Conservation (phyloP, 805 yeast genomes). For the Sugiyamaella lignohabitans region DNA sequence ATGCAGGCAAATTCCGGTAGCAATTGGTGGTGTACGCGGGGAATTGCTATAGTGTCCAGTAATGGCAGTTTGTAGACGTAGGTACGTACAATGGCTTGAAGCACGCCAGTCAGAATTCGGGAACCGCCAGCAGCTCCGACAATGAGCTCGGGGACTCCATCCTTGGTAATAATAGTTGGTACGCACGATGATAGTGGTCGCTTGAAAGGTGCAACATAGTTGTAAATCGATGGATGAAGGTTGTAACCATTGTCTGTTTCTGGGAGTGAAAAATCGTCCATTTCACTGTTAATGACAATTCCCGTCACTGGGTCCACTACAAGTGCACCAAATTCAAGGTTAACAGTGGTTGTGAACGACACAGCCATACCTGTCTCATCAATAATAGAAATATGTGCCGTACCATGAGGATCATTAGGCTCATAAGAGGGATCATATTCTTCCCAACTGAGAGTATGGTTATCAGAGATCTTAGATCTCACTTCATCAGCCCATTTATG, state of each 20-base stretch:
- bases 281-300: slow-evolving; percentile 74
- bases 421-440: slow-evolving; percentile 77
- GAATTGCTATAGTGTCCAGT: slow-evolving; percentile 65
- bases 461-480: slow-evolving; percentile 44
- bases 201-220: slow-evolving; percentile 65
- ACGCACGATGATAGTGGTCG: slow-evolving; percentile 82
- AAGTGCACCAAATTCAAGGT: slow-evolving; percentile 73
- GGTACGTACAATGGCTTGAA: slow-evolving; percentile 69
- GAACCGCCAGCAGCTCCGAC: slow-evolving; percentile 96
- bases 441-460: slow-evolving; percentile 57
- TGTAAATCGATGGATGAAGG: slow-evolving; percentile 72
- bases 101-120: slow-evolving; percentile 71
- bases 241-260: slow-evolving; percentile 67
- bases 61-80: slow-evolving; percentile 54
- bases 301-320: slow-evolving; percentile 82
- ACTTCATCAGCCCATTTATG: slow-evolving; percentile 54
- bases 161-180: slow-evolving; percentile 59
- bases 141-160: slow-evolving; percentile 48
- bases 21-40: slow-evolving; percentile 85
- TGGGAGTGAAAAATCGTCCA: slow-evolving; percentile 90
- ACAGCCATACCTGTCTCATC: slow-evolving; percentile 75
- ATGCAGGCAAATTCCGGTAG: slow-evolving; percentile 62
- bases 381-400: slow-evolving; percentile 77
- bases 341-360: slow-evolving; percentile 81
- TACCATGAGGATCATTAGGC: slow-evolving; percentile 77